Percentiles rank a stretch among this genome's conserved stretches.
Conservation (phyloP, 179 eudicot genomes). For the Drosera spatulata region DNA sequence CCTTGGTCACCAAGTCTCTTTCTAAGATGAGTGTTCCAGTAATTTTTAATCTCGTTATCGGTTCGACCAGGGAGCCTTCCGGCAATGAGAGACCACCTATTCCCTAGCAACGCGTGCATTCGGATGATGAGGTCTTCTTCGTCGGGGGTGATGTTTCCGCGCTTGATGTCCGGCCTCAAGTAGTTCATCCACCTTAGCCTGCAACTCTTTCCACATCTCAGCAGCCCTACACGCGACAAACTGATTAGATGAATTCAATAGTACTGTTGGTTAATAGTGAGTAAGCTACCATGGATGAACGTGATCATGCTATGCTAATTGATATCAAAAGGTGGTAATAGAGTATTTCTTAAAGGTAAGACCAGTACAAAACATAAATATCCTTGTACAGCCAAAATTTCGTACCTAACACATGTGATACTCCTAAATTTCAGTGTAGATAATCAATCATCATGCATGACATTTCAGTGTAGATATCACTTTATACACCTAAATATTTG, state of each 20-base stretch:
- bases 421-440: no score
- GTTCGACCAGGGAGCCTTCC: slow-evolving; percentile 64
- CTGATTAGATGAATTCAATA: neutral
- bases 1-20: slow-evolving; percentile 19
- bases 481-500: no score
- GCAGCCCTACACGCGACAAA: slow-evolving; percentile 18
- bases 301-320: no score
- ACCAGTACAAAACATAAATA: no score
- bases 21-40: slow-evolving; percentile 8
- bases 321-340: no score
- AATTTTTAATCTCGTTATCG: slow-evolving; percentile 60
- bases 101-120: slow-evolving; percentile 50
- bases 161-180: slow-evolving; percentile 48
- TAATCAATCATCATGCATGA: no score
- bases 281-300: neutral
- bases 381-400: no score
- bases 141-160: slow-evolving; percentile 22
- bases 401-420: no score
- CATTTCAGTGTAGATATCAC: no score
- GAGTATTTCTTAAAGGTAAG: no score
- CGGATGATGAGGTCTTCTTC: slow-evolving; percentile 47
- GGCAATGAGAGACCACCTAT: slow-evolving; percentile 76
- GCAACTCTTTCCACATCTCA: slow-evolving; percentile 63
- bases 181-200: slow-evolving; percentile 63
- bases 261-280: neutral